Base-by-base conservation (phyloP, 805 yeast species). In the Priceomyces carsonii region DNA sequence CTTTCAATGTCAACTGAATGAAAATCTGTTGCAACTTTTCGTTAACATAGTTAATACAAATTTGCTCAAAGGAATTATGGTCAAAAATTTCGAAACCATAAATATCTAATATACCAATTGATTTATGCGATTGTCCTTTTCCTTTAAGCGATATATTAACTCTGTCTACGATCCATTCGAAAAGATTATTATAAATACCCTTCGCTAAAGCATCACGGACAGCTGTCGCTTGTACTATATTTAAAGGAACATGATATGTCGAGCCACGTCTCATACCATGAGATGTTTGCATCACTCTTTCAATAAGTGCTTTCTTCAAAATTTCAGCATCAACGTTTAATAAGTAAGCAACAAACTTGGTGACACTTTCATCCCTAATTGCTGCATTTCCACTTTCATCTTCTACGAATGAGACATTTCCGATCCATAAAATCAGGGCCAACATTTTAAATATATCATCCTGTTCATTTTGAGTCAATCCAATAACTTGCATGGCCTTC, bases 31-130 rank as follows among this genome's bases (percentile, higher is more conserved):
- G 97, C 48, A 91, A 73, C 63, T 91, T 91, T 62, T 90, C 98
- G 62, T 90, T 90, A 46, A 90, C 97, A 50, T 91, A 90, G 60
- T 91, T 90, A 69, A 90, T 90, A 66, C 97, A 90, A 45, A 90
- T 73, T 64, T 90, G 98, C 59, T 91, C 97, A 59, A 91, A 90
- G 2, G 96, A 86, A 65, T 90, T 90, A 50, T 86, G 91, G 38
- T 90, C 96, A 57, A 90, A 90, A 54, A 91, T 91, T 62, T 90
- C 98, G 66, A 90, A 90, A 7, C 98, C 98, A 57, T 90, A 90
- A 47, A 91, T 90, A 77, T 90, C 98, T 55, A 90, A 71, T 49
- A 90, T 90, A 45, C 98, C 98, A 51, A 93, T 82, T 18, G 95
- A 84, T 53, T 82, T 85, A 23, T 46, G 36, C 5, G 46, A 37